Conservation (phyloP, 345 rosid species). For the Dipteronia sinensis region DNA sequence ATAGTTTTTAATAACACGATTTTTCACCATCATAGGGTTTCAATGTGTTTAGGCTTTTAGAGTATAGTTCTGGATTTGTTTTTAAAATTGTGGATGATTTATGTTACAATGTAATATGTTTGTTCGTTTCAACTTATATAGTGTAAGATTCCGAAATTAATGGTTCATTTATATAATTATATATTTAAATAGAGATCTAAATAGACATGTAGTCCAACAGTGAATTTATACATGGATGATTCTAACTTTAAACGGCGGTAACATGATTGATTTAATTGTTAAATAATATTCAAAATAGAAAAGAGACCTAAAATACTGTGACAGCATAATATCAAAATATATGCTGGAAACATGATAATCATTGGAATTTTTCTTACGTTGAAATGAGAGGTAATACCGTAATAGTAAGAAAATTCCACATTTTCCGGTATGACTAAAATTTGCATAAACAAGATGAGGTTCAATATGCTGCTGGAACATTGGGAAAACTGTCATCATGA, state of each 20-base stretch:
- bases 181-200: slow-evolving; percentile 2
- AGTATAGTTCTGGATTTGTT: too few species aligned
- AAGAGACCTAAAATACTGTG: neutral
- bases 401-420: slow-evolving; percentile 7
- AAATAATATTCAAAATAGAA: neutral
- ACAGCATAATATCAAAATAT: neutral
- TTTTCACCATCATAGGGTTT: too few species aligned
- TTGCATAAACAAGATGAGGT: slow-evolving; percentile 99
- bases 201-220: neutral
- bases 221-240: slow-evolving; percentile 8
- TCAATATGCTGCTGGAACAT: slow-evolving; percentile 98
- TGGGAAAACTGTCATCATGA: slow-evolving; percentile 96
- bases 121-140: too few species aligned
- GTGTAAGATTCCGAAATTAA: too few species aligned
- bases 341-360: neutral
- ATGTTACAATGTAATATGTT: too few species aligned
- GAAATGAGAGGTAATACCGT: slow-evolving; percentile 5
- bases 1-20: too few species aligned
- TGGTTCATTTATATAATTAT: neutral
- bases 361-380: neutral
- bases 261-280: neutral
- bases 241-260: neutral
- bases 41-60: too few species aligned
- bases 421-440: slow-evolving; percentile 60
- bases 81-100: too few species aligned